These are phyloP conservation scores for Alternaria ethzedia DNA, from an alignment of 2,329 filamentous ascomycete species.

Conservation along the genomic window DNA sequence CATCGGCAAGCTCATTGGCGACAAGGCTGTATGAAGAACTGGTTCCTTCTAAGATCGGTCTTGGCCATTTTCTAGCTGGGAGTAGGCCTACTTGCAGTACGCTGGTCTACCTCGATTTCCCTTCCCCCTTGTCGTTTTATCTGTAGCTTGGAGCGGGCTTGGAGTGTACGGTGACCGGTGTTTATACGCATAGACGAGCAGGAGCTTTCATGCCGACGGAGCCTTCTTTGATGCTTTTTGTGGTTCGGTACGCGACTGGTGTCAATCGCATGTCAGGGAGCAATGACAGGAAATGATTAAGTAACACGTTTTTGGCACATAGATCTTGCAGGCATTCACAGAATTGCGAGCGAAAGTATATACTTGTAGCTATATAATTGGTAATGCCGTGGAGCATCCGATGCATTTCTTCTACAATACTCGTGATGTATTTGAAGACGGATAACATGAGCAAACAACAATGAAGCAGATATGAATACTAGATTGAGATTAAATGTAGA, in stretches of 20 bases:
- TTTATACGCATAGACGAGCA: conserved; percentile 45
- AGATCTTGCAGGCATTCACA: conserved; percentile 31
- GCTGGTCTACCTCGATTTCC: conserved; percentile 4
- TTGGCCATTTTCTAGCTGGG: not conserved
- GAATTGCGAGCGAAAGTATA: conserved; percentile 26
- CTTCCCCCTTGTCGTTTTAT: conserved; percentile 41
- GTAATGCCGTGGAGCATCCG: conserved; percentile 31
- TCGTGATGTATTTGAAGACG: not conserved
- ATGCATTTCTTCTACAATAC: not conserved
- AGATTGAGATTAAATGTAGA: fast-evolving
- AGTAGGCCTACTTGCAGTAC: not conserved
- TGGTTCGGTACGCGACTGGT: conserved; percentile 17
- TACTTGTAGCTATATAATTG: conserved; percentile 44
- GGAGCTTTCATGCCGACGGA: conserved; percentile 28
- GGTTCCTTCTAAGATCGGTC: not conserved
- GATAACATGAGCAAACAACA: not conserved
- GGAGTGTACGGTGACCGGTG: conserved; percentile 33
- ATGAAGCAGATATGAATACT: not conserved
- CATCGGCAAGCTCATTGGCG: conserved; percentile 45
- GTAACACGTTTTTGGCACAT: conserved; percentile 41
- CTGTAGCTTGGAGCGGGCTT: conserved; percentile 26
- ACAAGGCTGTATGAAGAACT: conserved; percentile 28
- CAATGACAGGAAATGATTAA: conserved; percentile 38
- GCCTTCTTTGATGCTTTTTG: conserved; percentile 17
- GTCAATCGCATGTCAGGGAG: conserved; percentile 32